Evolutionary conservation across 2,329 filamentous ascomycete species (phyloP).

Genomic region (Escovopsis sp.): DNA sequence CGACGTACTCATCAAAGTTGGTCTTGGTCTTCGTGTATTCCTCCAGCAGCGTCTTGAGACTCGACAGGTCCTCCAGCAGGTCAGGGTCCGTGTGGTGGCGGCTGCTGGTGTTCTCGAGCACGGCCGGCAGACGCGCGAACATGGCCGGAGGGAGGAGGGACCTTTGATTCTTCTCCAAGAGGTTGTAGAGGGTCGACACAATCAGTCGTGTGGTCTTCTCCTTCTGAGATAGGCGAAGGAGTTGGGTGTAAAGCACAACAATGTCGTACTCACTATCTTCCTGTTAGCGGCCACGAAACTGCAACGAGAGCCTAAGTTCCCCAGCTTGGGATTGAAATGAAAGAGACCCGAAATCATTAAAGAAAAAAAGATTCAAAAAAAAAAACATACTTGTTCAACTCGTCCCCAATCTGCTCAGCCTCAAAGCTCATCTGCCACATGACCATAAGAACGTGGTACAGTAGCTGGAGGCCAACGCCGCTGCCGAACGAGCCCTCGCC

Average conservation of each 20-base stretch:
- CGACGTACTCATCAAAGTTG: constrained; percentile 79
- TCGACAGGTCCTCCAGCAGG: constrained; percentile 46
- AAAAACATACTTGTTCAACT: constrained; percentile 65
- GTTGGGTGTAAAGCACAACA: constrained; percentile 78
- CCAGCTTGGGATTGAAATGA: neutral
- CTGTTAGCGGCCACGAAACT: constrained; percentile 7
- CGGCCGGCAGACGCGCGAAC: constrained; percentile 61
- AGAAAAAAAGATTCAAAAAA: neutral
- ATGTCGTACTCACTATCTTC: constrained; percentile 75
- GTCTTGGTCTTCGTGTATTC: constrained; percentile 57
- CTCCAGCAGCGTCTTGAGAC: constrained; percentile 47
- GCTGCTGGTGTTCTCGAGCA: constrained; percentile 47
- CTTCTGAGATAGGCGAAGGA: constrained; percentile 84
- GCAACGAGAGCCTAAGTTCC: neutral
- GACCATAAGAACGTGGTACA: constrained; percentile 87
- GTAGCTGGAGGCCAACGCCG: constrained; percentile 77
- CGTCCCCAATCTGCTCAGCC: constrained; percentile 54
- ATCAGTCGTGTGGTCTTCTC: constrained; percentile 93
- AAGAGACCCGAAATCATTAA: neutral
- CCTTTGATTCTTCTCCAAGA: constrained; percentile 56
- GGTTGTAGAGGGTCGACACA: constrained; percentile 76
- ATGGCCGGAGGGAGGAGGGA: constrained; percentile 71
- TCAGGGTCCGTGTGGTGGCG: constrained; percentile 52
- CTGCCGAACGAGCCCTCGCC: constrained; percentile 51
- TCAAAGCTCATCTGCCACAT: constrained; percentile 97